Evolutionary conservation across 306 rosid species (phyloP).

Genomic region (Vigna radiata): DNA sequence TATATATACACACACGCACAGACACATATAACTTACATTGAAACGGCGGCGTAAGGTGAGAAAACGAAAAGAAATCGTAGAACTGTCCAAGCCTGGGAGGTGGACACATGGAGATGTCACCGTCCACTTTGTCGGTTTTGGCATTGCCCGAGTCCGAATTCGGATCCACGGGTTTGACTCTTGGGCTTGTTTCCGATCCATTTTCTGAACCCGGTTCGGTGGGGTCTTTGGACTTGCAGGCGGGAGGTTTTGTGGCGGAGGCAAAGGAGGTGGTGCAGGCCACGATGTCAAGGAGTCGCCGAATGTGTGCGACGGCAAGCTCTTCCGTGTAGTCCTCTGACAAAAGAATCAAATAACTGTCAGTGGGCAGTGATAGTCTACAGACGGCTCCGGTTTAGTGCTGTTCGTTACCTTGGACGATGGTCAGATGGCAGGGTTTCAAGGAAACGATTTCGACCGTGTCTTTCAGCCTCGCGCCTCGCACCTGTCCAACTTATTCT

Average conservation of each 20-base stretch:
- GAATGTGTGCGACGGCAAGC: constrained; percentile 70
- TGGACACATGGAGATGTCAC: constrained; percentile 76
- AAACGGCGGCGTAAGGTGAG: constrained; percentile 84
- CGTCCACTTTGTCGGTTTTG: constrained; percentile 49
- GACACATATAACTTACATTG: constrained; percentile 61
- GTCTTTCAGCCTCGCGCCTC: constrained; percentile 76
- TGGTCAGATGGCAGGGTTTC: constrained; percentile 82
- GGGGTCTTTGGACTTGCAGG: constrained; percentile 50
- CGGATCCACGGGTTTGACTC: constrained; percentile 45
- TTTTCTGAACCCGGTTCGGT: constrained; percentile 40
- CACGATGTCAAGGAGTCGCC: constrained; percentile 84
- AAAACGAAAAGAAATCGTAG: constrained; percentile 90
- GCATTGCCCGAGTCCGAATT: constrained; percentile 41
- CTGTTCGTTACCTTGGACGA: constrained; percentile 68
- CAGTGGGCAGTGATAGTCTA: neutral
- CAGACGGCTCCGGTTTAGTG: constrained; percentile 11
- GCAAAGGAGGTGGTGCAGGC: constrained; percentile 82
- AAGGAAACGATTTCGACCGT: constrained; percentile 78
- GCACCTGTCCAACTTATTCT: constrained; percentile 54
- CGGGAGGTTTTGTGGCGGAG: constrained; percentile 51
- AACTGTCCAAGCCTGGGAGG: constrained; percentile 89
- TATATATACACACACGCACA: too few species aligned
- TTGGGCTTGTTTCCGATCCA: constrained; percentile 44
- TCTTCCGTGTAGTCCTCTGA: constrained; percentile 87
- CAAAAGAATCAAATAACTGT: neutral